These are phyloP conservation scores for Aquilaria agallochum DNA, from an alignment of 441 rosid genomes.

Conservation along the genomic window DNA sequence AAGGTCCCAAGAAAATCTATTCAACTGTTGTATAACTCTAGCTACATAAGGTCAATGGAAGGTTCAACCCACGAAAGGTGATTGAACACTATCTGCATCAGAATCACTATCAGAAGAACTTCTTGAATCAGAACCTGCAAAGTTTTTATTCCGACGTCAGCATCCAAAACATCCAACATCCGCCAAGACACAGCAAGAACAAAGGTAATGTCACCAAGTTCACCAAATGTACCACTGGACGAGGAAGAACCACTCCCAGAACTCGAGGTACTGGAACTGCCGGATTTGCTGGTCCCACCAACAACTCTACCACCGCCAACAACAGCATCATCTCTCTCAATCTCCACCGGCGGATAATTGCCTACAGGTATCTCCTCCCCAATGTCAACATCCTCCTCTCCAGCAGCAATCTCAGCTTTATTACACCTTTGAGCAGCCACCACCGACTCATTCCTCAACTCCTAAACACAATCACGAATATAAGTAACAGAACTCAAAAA, in stretches of 20 bases:
- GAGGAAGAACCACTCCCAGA: slow-evolving; percentile 16
- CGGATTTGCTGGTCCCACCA: slow-evolving; percentile 22
- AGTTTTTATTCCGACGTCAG: neutral
- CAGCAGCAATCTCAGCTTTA: slow-evolving; percentile 20
- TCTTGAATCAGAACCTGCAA: slow-evolving; percentile 41
- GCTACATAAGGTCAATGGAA: no score
- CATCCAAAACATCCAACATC: neutral
- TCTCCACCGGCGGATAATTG: slow-evolving; percentile 39
- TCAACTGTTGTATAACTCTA: no score
- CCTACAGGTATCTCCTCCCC: slow-evolving; percentile 38
- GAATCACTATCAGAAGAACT: slow-evolving; percentile 41
- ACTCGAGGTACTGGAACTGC: slow-evolving; percentile 28
- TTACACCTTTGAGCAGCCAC: slow-evolving; percentile 10
- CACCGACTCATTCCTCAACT: slow-evolving; percentile 4
- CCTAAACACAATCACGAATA: neutral
- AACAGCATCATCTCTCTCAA: slow-evolving; percentile 37
- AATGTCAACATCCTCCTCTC: slow-evolving; percentile 55
- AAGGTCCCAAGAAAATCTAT: no score
- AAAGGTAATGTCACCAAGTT: neutral
- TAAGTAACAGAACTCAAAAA: neutral
- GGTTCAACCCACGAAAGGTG: slow-evolving; percentile 16
- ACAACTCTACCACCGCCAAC: slow-evolving; percentile 18
- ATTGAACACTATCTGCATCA: slow-evolving; percentile 29
- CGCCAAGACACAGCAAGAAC: neutral
- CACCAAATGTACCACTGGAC: slow-evolving; percentile 18